Percentiles rank a stretch among this genome's conserved stretches.
These are phyloP conservation scores for Trichosporon faecale DNA, from an alignment of 1,284 basidiomycete genomes.

Conservation along the genomic window DNA sequence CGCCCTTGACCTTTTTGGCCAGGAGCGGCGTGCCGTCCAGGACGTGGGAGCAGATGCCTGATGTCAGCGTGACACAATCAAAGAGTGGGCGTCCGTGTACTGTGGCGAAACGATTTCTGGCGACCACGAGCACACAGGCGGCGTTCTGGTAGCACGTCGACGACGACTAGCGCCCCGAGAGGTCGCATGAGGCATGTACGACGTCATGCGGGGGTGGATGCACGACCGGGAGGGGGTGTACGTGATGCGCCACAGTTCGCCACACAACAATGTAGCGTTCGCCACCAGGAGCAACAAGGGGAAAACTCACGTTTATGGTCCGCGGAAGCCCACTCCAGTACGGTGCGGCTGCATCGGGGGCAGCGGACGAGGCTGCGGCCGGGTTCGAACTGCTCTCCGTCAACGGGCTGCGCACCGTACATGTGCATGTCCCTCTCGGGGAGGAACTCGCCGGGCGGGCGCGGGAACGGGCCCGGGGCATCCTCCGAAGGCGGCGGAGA, in stretches of 20 bases:
- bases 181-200: too few relatives aligned
- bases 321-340: conserved; percentile 67
- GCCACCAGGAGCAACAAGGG: conserved; percentile 1
- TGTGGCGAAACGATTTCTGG: not conserved
- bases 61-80: not conserved
- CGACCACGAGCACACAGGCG: not conserved
- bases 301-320: conserved; percentile 67
- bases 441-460: conserved; percentile 74
- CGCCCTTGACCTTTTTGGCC: conserved; percentile 60
- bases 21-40: conserved; percentile 53
- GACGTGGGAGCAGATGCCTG: conserved; percentile 64
- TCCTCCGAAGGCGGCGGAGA: conserved; percentile 20
- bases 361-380: conserved; percentile 72
- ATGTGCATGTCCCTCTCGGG: conserved; percentile 80
- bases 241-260: conserved; percentile 1
- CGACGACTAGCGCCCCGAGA: not conserved
- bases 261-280: not conserved
- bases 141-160: not conserved
- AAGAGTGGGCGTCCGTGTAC: not conserved
- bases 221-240: not conserved
- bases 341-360: conserved; percentile 69
- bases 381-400: conserved; percentile 48
- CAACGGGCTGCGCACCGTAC: conserved; percentile 71
- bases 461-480: conserved; percentile 23
- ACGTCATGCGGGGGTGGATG: not conserved